phyloP scores from a whole-genome alignment of 306 rosid genomes.

The Senna tora region DNA sequence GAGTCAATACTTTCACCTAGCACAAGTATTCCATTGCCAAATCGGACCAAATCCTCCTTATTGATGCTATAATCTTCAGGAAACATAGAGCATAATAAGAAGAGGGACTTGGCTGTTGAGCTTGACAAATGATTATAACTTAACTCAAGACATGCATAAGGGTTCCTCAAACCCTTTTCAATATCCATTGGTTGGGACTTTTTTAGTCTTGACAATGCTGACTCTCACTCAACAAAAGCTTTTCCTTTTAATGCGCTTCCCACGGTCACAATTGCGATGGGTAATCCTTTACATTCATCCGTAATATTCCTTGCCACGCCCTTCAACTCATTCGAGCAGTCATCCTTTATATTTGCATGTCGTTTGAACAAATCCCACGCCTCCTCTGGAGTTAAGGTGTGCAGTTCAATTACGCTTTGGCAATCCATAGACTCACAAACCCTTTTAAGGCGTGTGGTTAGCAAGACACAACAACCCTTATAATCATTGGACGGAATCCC shows the following conservation, averaged over 20 bases:
- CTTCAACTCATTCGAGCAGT: not conserved
- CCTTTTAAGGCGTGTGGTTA: not conserved
- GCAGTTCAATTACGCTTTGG: not conserved
- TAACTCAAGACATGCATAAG: not conserved
- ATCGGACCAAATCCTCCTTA: conserved; percentile 10
- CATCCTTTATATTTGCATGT: not conserved
- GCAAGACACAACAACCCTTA: not conserved
- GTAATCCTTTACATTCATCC: conserved; percentile 5
- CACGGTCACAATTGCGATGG: not conserved
- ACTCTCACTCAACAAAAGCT: not conserved
- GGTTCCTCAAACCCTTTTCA: not conserved
- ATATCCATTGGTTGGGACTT: not conserved
- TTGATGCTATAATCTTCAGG: not conserved
- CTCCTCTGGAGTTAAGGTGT: not conserved
- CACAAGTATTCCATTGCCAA: not conserved
- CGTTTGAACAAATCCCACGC: not conserved
- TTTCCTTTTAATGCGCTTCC: not conserved
- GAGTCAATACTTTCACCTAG: too few species aligned
- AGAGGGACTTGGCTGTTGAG: not conserved
- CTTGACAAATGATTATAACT: not conserved
- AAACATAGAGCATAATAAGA: conserved; percentile 21
- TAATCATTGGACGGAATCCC: not conserved
- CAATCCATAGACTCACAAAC: not conserved
- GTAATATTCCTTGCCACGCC: not conserved
- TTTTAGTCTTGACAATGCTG: not conserved